Evolutionary conservation across 805 yeast genomes (phyloP), one percentile per base, ranked within the genome.

Genomic region (Isabelozyma rhagii): DNA sequence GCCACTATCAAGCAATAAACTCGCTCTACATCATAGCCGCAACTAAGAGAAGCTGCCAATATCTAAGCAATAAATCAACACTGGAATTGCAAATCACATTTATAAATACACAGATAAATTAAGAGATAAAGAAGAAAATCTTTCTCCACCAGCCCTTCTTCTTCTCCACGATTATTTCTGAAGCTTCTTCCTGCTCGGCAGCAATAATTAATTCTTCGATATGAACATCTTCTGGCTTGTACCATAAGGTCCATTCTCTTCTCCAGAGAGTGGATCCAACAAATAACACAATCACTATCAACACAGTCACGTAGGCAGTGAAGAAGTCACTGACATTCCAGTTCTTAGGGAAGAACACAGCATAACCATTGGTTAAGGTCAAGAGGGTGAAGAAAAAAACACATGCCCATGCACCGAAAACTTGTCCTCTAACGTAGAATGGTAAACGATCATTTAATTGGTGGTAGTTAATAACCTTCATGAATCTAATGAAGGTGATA

Each of bases 331-430:
- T 15, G n/a, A 46, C 48, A 15, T 13, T 27, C 48, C 48, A 46
- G 11, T 25, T 15, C 5, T 11, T 14, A 15, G 36, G 43, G 25
- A 46, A 27, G 44, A 46, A 46, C 25, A 46, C 48, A 27, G 48
- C 48, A 28, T 82, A 84, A 49, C 89, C 89, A 54, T 84, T 84
- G n/a, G 88, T 82, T 47, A 85, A 45, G 28, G 81, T 66, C 48
- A 84, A 57, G 11, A 84, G 17, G 4, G 71, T 48, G 48, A 82
- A 71, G 51, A 80, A 59, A 36, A 69, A 55, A 39, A 82, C 61
- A 5, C 78, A 69, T 47, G 75, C 75, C 59, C 75, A 82, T 4
- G 82, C 75, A 43, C 80, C 75, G 49, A 64, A 71, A 38, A 83
- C 79, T 63, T 79, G 83, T 31, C 74, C 64, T 36, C 67, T 65